Base-by-base conservation (phyloP, 164 flowering plant genomes). In the Berberis thunbergii region DNA sequence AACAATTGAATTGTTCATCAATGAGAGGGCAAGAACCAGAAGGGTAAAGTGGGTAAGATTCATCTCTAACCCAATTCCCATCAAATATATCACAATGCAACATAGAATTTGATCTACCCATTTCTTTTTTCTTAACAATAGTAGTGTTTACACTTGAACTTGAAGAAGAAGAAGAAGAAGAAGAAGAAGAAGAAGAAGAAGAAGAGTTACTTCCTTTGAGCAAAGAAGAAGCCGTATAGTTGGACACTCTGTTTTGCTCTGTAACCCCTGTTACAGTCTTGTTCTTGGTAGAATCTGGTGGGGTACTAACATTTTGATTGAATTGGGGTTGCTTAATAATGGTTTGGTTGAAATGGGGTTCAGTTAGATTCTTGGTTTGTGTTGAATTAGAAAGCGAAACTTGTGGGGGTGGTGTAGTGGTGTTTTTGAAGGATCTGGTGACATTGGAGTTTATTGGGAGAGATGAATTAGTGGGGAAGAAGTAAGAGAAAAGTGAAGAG, bases 1-100 rank as follows among this genome's bases (percentile, higher is more conserved):
- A 76, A 61, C 97, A 91, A 72, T 88, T 75, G 57, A 91, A 91
- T 64, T 82, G 93, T 69, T 66, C 76, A 65, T 85, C 96, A 53
- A 91, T 71, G 55, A 76, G 63, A 62, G 88, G 93, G 69, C 96
- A 91, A 44, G 93, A 88, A 59, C 91, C 85, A 40, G 82, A 66
- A 7, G 84, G 84, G 67, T 91, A 91, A 64, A 75, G 79, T 42
- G 96, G 96, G 64, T 72, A 74, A 11, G 74, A 65, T 61, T 88
- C 85, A 70, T 86, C 89, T 66, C 81, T 85, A 68, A 87, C 86
- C 97, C 97, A 90, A 70, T 69, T 78, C 2, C 97, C 97, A 77
- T 82, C 73, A 71, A 78, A 91, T 1, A 87, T 69, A 74, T 89
- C 88, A 83, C 97, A 91, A 39, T 77, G 69, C 75, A 68, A 68